Evolutionary conservation across 257 asterid species (phyloP), one percentile per base, ranked within the genome.

Genomic region (Lithospermum erythrorhizon): DNA sequence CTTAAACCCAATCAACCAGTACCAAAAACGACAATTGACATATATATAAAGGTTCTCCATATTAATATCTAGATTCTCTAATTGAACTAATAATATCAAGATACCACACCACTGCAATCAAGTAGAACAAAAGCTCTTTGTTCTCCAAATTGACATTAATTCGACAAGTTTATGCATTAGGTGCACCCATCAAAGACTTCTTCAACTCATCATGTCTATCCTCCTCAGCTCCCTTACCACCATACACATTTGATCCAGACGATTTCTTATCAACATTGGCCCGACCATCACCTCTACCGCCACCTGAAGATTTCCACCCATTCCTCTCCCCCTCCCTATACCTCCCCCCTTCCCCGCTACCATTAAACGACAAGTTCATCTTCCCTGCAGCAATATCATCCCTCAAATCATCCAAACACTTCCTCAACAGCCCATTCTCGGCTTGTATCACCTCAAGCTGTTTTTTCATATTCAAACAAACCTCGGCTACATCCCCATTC

Each of bases 371-470:
- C 10, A 63, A 69, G 32, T 77, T 78, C 72, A 77, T 49, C 23
- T 75, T 82, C 22, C 85, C 89, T 2, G 81, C 81, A 8, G 82
- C 76, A 0, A 91, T 68, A 13, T 91, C 98, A 5, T 83, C 78
- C 35, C 94, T 80, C 58, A 93, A 68, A 63, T 89, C 98, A 54
- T 73, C 71, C 75, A 86, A 68, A 21, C 94, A 87, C 73, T 86
- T 88, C 41, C 83, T 75, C 65, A 91, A 71, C 41, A 79, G 35
- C 64, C 95, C 95, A 71, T 86, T 86, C 77, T 91, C 98, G 6
- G 80, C 79, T 61, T 78, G 95, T 59, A 84, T 81, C 2, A 63
- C 63, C 61, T 86, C 95, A 1, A 91, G 82, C 75, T 84, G 96
- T 52, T 80, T 83, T 80, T 76, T 86, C 64, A 91, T 78, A 35